phyloP scores from a whole-genome alignment of 768 basidiomycete species.

The Lactarius hatsudake region DNA sequence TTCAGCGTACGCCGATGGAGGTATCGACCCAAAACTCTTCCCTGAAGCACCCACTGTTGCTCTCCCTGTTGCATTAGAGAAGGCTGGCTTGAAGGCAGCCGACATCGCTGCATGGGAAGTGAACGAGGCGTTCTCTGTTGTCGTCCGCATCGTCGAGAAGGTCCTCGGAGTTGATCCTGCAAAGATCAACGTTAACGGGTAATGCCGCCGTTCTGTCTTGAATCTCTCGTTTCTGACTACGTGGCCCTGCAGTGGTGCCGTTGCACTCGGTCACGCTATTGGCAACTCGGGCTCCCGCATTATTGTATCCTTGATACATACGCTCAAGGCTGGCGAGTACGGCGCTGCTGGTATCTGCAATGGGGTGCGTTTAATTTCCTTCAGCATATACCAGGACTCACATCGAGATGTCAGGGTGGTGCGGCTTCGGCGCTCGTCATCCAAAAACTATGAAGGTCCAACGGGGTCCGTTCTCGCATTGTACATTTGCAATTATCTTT shows the following conservation, averaged over 20 bases:
- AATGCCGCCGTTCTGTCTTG: slow-evolving; percentile 33
- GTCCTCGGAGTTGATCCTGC: slow-evolving; percentile 76
- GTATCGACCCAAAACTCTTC: slow-evolving; percentile 96
- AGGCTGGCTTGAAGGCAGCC: slow-evolving; percentile 74
- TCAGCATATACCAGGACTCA: slow-evolving; percentile 12
- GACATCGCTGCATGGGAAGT: slow-evolving; percentile 94
- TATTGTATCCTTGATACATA: slow-evolving; percentile 87
- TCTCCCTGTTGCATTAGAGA: slow-evolving; percentile 82
- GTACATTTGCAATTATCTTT: slow-evolving; percentile 7
- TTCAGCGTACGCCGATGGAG: slow-evolving; percentile 93
- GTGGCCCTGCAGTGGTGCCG: slow-evolving; percentile 71
- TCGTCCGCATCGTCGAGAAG: slow-evolving; percentile 88
- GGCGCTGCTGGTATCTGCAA: slow-evolving; percentile 97
- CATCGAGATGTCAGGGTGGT: slow-evolving; percentile 60
- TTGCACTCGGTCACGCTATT: slow-evolving; percentile 93
- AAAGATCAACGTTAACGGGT: slow-evolving; percentile 91
- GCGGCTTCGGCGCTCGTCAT: slow-evolving; percentile 89
- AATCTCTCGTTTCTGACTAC: slow-evolving; percentile 5
- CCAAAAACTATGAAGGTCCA: slow-evolving; percentile 61
- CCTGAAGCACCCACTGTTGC: slow-evolving; percentile 92
- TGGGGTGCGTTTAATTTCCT: slow-evolving; percentile 58
- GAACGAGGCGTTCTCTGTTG: slow-evolving; percentile 97
- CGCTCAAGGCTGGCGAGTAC: slow-evolving; percentile 89
- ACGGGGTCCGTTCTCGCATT: neutral
- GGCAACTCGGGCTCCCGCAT: slow-evolving; percentile 96